Conservation (phyloP, 2,329 filamentous ascomycete species). For the Lecanosticta acicola region DNA sequence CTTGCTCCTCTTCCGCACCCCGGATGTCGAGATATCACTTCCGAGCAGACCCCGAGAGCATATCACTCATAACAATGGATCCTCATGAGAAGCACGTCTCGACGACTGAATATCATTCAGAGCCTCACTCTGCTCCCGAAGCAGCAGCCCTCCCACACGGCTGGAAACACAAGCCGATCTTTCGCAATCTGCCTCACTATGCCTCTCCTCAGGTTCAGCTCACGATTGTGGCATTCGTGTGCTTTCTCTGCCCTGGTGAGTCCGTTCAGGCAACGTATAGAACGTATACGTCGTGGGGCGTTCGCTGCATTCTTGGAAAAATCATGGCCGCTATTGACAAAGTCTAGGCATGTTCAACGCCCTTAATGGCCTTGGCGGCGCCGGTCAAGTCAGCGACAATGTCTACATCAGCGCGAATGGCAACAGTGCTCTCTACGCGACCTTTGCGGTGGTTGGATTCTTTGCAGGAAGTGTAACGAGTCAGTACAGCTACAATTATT, state of each 20-base stretch:
- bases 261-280: too few relatives aligned
- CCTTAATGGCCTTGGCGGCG: conserved; percentile 46
- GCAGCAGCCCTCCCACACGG: conserved; percentile 16
- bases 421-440: conserved; percentile 65
- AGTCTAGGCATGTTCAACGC: conserved; percentile 45
- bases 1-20: not conserved
- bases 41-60: not conserved
- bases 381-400: conserved; percentile 42
- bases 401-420: conserved; percentile 61
- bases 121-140: not conserved
- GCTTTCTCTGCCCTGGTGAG: conserved; percentile 46
- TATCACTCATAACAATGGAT: not conserved
- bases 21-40: not conserved
- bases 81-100: not conserved
- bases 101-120: not conserved
- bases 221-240: conserved; percentile 44
- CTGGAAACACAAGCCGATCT: conserved; percentile 44
- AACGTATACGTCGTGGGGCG: too few relatives aligned
- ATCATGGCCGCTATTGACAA: not conserved
- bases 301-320: too few relatives aligned
- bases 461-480: conserved; percentile 65
- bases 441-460: conserved; percentile 62
- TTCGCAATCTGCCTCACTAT: conserved; percentile 42
- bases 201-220: conserved; percentile 46
- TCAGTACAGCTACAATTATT: too few relatives aligned